A percentile compares a stretch with the other conserved stretches of the same genome.
phyloP scores from a whole-genome alignment of 768 basidiomycete species.

The Xanthoconium stramineum region DNA sequence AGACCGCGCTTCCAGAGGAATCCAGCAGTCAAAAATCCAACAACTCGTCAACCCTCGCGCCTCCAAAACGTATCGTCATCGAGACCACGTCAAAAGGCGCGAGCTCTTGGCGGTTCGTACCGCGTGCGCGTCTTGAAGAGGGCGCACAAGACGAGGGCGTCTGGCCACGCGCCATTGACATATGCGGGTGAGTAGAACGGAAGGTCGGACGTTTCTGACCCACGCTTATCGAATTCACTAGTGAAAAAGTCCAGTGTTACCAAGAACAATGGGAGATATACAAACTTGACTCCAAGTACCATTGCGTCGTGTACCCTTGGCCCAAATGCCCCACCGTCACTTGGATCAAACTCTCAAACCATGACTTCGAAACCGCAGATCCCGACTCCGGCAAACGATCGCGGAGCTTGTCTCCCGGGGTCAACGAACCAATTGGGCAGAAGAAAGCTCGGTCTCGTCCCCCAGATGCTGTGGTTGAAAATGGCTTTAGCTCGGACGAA shows the following conservation, averaged over 20 bases:
- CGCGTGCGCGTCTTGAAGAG: slow-evolving; percentile 56
- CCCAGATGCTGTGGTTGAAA: slow-evolving; percentile 20
- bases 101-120: slow-evolving; percentile 74
- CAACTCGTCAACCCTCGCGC: slow-evolving; percentile 44
- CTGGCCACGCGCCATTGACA: slow-evolving; percentile 64
- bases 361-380: slow-evolving; percentile 5
- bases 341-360: slow-evolving; percentile 15
- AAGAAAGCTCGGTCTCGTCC: slow-evolving; percentile 28
- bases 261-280: slow-evolving; percentile 88
- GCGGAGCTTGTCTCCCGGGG: slow-evolving; percentile 25
- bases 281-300: slow-evolving; percentile 74
- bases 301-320: slow-evolving; percentile 52
- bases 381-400: slow-evolving; percentile 26
- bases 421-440: slow-evolving; percentile 7
- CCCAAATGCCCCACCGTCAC: slow-evolving; percentile 33
- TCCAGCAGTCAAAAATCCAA: slow-evolving; percentile 41
- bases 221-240: slow-evolving; percentile 26
- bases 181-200: slow-evolving; percentile 60
- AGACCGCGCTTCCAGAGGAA: slow-evolving; percentile 49
- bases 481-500: slow-evolving; percentile 35
- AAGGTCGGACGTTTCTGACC: slow-evolving; percentile 2
- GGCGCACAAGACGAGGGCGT: slow-evolving; percentile 62
- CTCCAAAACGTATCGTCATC: slow-evolving; percentile 71
- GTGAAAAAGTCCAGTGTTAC: slow-evolving; percentile 48
- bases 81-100: slow-evolving; percentile 58